Evolutionary conservation across 805 yeast species (phyloP).

Genomic region (Myxozyma nipponensis): DNA sequence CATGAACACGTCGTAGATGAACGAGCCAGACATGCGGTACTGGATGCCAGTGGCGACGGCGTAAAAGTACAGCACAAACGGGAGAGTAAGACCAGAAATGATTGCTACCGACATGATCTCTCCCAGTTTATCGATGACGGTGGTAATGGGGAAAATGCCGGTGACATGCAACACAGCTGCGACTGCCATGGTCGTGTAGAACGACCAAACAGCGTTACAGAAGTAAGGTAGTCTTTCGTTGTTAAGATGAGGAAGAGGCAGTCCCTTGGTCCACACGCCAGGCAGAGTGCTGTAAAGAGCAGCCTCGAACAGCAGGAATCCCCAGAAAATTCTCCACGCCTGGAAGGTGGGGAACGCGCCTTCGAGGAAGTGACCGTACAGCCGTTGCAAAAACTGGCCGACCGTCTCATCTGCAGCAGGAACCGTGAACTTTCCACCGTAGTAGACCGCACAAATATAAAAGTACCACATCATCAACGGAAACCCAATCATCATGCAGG

Average conservation of each 20-base stretch:
- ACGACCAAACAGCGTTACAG: slow-evolving; percentile 87
- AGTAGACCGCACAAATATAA: slow-evolving; percentile 87
- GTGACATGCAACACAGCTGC: slow-evolving; percentile 65
- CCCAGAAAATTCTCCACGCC: slow-evolving; percentile 68
- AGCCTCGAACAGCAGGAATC: slow-evolving; percentile 66
- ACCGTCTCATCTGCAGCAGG: slow-evolving; percentile 55
- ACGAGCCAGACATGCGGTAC: slow-evolving; percentile 88
- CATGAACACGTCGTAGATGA: slow-evolving; percentile 87
- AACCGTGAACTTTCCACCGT: slow-evolving; percentile 66
- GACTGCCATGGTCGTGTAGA: slow-evolving; percentile 63
- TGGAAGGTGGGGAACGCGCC: slow-evolving; percentile 43
- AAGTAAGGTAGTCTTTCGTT: slow-evolving; percentile 81
- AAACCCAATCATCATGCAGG: slow-evolving; percentile 89
- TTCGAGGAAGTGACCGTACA: slow-evolving; percentile 28
- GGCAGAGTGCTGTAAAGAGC: slow-evolving; percentile 79
- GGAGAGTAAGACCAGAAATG: slow-evolving; percentile 64
- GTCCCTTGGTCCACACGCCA: slow-evolving; percentile 93
- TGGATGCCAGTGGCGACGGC: slow-evolving; percentile 68
- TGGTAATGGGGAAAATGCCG: slow-evolving; percentile 68
- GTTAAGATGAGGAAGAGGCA: slow-evolving; percentile 78
- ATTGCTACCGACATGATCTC: slow-evolving; percentile 92
- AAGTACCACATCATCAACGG: slow-evolving; percentile 93
- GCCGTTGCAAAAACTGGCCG: slow-evolving; percentile 43
- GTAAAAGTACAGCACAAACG: slow-evolving; percentile 66
- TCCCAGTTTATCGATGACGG: slow-evolving; percentile 77